phyloP scores from a whole-genome alignment of 2,329 filamentous ascomycete species.

The Ascochyta pisi region DNA sequence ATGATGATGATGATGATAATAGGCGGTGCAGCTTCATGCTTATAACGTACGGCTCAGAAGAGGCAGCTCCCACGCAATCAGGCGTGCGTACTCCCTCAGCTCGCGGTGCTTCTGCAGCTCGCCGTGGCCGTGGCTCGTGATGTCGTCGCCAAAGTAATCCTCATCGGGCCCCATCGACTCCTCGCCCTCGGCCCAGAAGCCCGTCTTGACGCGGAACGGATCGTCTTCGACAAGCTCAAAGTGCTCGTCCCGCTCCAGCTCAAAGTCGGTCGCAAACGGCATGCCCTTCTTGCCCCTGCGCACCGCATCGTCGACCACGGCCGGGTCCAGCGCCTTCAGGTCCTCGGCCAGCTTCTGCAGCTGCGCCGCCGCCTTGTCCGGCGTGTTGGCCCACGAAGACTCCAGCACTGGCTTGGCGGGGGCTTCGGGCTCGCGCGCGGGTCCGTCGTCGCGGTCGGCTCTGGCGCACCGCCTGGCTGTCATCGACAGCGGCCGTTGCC shows the following conservation, averaged over 20 bases:
- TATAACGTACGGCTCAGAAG: constrained; percentile 76
- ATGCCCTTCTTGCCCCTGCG: constrained; percentile 35
- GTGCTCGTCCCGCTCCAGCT: constrained; percentile 36
- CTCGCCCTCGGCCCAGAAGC: constrained; percentile 50
- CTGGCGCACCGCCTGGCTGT: constrained; percentile 30
- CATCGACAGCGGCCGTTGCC: constrained; percentile 44
- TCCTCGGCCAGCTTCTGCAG: constrained; percentile 31
- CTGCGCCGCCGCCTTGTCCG: constrained; percentile 26
- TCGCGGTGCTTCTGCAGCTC: constrained; percentile 90
- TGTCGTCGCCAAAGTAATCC: constrained; percentile 80
- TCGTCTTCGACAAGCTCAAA: constrained; percentile 31
- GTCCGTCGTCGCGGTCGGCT: constrained; percentile 21
- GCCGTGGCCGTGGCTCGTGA: constrained; percentile 80
- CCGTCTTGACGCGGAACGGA: constrained; percentile 20
- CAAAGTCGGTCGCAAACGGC: constrained; percentile 20
- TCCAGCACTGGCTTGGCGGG: constrained; percentile 18
- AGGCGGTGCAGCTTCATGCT: too few species aligned
- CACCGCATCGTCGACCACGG: constrained; percentile 28
- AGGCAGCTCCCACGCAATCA: constrained; percentile 96
- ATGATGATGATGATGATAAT: too few species aligned
- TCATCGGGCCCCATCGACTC: constrained; percentile 63
- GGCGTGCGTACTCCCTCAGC: constrained; percentile 83
- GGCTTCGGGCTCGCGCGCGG: constrained; percentile 11
- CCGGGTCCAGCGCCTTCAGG: constrained; percentile 35
- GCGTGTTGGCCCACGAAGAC: constrained; percentile 7